Base-by-base conservation (phyloP, 1,284 basidiomycete genomes). In the Boletellus deceptivus region DNA sequence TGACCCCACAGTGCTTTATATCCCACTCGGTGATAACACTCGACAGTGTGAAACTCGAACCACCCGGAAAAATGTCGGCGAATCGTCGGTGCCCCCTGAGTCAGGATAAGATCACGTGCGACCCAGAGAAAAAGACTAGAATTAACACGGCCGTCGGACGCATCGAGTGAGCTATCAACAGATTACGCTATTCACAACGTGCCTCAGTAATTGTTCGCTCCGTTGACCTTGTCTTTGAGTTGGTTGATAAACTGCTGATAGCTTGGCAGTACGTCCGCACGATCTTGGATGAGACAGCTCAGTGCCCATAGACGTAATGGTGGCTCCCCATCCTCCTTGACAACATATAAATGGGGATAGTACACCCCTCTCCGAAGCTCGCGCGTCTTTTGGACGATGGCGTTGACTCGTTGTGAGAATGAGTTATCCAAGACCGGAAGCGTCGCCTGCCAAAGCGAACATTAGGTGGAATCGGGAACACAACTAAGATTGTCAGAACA, bases 271-370 rank as follows among this genome's bases (percentile, higher is more conserved):
- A 91, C 86, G 70, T 99, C 97, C 64, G 93, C 89, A 53, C 97
- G 86, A 72, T 99, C 97, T 73, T 99, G 95, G 62, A 99, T 89
- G 61, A 99, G 81, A 68, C 86, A 82, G 65, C 91, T 94, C 58
- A 99, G 78, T 0, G 96, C 97, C 95, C 95, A 98, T 58, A 93
- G 80, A 53, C 95, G 78, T 65, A 99, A 75, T 43, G 93, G 86
- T 3, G 93, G 91, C 71, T 99, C 97, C 50, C 94, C 96, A 63
- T 99, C 97, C 69, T 97, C 94, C 75, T 99, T 99, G 63, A 98
- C 95, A 39, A 99, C 76, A 68, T 98, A 99, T n/a, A 99, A 75
- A 67, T 97, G 92, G 14, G 93, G 92, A 65, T 89, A 86, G 71
- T 98, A 99, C 4, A 89, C 86, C 9, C 96, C 95, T 37, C 93